Percentiles rank a stretch among this genome's conserved stretches.
Evolutionary conservation across 306 rosid species (phyloP).

Genomic region (Prunus dulcis): DNA sequence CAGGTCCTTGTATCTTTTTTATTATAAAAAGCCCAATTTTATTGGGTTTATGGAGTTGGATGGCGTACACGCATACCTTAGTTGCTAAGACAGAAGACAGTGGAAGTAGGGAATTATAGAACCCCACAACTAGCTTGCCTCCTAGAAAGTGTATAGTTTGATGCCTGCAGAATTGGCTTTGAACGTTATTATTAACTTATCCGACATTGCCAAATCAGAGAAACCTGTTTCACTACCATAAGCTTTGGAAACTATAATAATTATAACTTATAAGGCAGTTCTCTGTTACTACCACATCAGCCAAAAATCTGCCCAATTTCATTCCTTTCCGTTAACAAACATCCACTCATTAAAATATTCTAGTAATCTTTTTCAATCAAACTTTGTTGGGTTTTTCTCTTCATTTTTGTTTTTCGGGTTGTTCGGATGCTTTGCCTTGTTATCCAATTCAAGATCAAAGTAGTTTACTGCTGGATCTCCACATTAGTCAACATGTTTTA

Average conservation of each 20-base stretch:
- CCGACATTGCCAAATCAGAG: constrained; percentile 14
- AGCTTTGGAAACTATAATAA: neutral
- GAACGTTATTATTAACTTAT: neutral
- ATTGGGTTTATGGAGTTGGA: neutral
- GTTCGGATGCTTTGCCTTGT: too few species aligned
- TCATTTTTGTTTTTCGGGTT: too few species aligned
- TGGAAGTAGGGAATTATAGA: constrained; percentile 1
- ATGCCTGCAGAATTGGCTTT: constrained; percentile 5
- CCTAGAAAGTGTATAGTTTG: constrained; percentile 15
- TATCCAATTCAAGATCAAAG: too few species aligned
- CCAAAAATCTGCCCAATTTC: neutral
- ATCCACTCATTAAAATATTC: neutral
- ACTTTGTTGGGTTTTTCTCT: neutral
- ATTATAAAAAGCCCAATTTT: neutral
- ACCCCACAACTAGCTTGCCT: constrained; percentile 19
- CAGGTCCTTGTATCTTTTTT: too few species aligned
- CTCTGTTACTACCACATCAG: neutral
- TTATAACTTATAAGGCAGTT: neutral
- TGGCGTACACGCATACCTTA: constrained; percentile 1
- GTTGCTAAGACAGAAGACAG: neutral
- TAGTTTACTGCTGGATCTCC: neutral
- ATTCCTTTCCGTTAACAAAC: neutral
- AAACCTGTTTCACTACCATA: constrained; percentile 6
- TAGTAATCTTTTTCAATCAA: neutral
- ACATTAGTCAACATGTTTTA: neutral